phyloP scores from a whole-genome alignment of 176 grass and related monocot species.

The Triticum dicoccoides region DNA sequence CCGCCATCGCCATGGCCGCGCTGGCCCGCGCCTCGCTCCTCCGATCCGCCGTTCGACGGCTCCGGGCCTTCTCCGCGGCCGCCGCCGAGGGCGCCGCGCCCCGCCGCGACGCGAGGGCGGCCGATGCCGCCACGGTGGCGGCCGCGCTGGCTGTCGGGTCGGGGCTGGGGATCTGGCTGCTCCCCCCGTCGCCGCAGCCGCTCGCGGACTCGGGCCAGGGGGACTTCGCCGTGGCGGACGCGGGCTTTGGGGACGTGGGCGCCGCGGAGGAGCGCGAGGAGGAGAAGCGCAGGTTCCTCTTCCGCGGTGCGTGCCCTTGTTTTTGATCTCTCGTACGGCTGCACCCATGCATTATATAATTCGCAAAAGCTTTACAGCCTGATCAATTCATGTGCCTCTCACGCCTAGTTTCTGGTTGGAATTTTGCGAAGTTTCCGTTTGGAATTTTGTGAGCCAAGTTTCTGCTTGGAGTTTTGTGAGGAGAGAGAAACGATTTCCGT shows the following conservation, averaged over 20 bases:
- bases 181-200: slow-evolving; percentile 26
- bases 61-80: slow-evolving; percentile 13
- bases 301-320: slow-evolving; percentile 52
- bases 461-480: background rate
- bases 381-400: background rate
- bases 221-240: slow-evolving; percentile 22
- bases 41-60: slow-evolving; percentile 35
- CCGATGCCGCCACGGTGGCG: slow-evolving; percentile 12
- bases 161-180: slow-evolving; percentile 54
- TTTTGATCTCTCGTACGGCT: background rate
- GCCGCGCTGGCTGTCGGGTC: slow-evolving; percentile 43
- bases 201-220: slow-evolving; percentile 49
- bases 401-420: background rate
- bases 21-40: slow-evolving; percentile 29
- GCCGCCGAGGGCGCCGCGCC: slow-evolving; percentile 7
- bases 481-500: background rate
- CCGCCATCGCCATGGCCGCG: slow-evolving; percentile 39
- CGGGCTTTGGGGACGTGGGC: background rate
- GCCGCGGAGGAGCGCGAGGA: slow-evolving; percentile 32
- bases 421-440: background rate
- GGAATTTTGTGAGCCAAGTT: background rate
- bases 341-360: background rate
- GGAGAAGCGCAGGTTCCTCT: slow-evolving; percentile 48
- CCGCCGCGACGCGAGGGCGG: slow-evolving; percentile 8
- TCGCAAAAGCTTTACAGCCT: background rate